Evolutionary conservation across 2,329 filamentous ascomycete species (phyloP).

Genomic region (Ceratocystis ficicola): DNA sequence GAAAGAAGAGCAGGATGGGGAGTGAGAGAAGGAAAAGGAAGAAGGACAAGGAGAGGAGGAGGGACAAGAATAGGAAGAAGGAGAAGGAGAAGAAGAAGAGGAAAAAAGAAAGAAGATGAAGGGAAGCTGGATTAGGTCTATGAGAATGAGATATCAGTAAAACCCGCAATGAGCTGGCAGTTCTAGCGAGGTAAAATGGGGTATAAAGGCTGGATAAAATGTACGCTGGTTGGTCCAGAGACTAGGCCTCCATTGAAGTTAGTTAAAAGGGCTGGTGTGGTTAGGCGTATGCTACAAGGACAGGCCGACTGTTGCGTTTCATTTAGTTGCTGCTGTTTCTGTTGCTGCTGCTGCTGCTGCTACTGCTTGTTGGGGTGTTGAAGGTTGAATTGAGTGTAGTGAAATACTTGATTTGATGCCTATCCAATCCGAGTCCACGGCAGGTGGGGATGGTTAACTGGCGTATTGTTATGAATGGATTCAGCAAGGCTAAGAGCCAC

Average conservation of each 20-base stretch:
- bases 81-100: neutral
- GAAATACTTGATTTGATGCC: neutral
- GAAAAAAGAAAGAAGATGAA: neutral
- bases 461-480: neutral
- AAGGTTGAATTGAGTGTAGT: neutral
- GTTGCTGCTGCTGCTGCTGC: neutral
- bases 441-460: neutral
- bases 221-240: neutral
- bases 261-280: neutral
- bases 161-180: constrained; percentile 8
- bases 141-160: constrained; percentile 4
- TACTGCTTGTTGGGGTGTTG: neutral
- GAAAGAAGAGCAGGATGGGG: no score
- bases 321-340: neutral
- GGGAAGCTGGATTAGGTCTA: neutral
- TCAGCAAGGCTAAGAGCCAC: neutral
- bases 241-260: neutral
- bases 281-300: neutral
- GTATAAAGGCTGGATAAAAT: neutral
- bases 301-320: neutral
- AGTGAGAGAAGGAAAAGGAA: no score
- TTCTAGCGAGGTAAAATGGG: constrained; percentile 5
- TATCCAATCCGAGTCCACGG: neutral
- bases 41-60: no score
- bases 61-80: no score